Base-by-base conservation (phyloP, 192 early-diverging fungal species). In the Powellomyces hirtus region DNA sequence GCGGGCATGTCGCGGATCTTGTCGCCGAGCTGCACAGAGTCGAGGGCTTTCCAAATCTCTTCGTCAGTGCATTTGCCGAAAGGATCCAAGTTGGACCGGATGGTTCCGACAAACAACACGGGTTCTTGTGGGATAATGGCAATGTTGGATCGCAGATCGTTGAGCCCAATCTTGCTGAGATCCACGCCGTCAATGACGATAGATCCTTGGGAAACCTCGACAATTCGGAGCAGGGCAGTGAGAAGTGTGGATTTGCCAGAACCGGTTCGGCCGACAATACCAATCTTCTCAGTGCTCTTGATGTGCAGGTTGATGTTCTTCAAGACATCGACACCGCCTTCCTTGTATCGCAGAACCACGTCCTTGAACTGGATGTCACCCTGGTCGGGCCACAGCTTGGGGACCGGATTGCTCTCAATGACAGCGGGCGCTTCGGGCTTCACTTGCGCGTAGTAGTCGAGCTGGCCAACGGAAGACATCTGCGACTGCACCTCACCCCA, bases 61-160 rank as follows among this genome's bases (percentile, higher is more conserved):
- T 77, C 81, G 66, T 92, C 90, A 1, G 70, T 70, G 30, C 77
- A 72, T 6, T 64, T 52, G 53, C 77, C 68, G 64, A 89, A 86
- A 3, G 95, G 95, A 73, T 96, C 94, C 27, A 97, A 73, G 77
- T 98, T 98, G 42, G 81, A 88, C 29, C 91, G 87, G 30, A 96
- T 83, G 0, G 92, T 89, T 4, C 90, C 91, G 10, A 79, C 81
- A 30, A 93, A 84, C 18, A 92, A 55, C 1, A 84, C 83, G 1
- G 93, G 84, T 16, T 93, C 89, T 68, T 98, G 96, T 10, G 96
- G 94, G 53, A 98, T 97, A 34, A 98, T 89, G 4, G 89, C 82
- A 64, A 98, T 77, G 18, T 84, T 79, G 66, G 77, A 84, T 18
- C 92, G 76, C 18, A 95, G 75, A 40, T 88, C 82, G 4, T 79